Conservation (phyloP, 2,329 filamentous ascomycete genomes). For the Davidsoniella neocaledoniae region DNA sequence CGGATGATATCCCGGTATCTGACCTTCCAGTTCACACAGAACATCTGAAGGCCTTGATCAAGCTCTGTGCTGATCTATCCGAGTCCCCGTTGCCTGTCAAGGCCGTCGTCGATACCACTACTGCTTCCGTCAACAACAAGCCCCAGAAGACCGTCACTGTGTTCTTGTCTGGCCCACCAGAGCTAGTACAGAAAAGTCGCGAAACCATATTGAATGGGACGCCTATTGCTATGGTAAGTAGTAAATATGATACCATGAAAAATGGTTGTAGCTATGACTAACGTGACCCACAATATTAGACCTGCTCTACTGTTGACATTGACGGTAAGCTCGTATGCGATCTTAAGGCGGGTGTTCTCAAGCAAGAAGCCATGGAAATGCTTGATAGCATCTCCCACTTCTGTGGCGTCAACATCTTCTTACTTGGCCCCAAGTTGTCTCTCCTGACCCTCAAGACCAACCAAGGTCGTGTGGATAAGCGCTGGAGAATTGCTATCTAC, state of each 20-base stretch:
- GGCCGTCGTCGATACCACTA: slow-evolving; percentile 60
- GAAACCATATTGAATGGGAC: slow-evolving; percentile 83
- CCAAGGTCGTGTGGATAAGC: slow-evolving; percentile 72
- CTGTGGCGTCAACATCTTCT: slow-evolving; percentile 91
- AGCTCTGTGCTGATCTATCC: slow-evolving; percentile 68
- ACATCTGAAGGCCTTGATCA: slow-evolving; percentile 65
- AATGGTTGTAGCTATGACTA: background rate
- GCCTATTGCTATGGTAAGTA: slow-evolving; percentile 74
- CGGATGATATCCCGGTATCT: slow-evolving; percentile 69
- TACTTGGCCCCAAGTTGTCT: slow-evolving; percentile 76
- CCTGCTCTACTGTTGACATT: slow-evolving; percentile 84
- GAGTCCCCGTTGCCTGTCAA: slow-evolving; percentile 55
- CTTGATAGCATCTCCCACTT: slow-evolving; percentile 74
- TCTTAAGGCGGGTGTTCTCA: slow-evolving; percentile 45
- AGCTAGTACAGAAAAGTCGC: slow-evolving; percentile 76
- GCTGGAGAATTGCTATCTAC: slow-evolving; percentile 85
- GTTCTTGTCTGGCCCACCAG: slow-evolving; percentile 73
- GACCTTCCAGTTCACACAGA: slow-evolving; percentile 82
- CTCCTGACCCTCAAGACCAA: slow-evolving; percentile 60
- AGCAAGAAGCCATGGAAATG: slow-evolving; percentile 62
- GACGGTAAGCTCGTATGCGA: slow-evolving; percentile 83
- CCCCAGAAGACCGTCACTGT: slow-evolving; percentile 66
- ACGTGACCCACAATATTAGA: slow-evolving; percentile 31
- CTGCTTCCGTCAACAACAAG: slow-evolving; percentile 56
- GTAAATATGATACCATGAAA: slow-evolving; percentile 1